Base-by-base conservation (phyloP, 331 rosid genomes). In the Telfairia occidentalis region DNA sequence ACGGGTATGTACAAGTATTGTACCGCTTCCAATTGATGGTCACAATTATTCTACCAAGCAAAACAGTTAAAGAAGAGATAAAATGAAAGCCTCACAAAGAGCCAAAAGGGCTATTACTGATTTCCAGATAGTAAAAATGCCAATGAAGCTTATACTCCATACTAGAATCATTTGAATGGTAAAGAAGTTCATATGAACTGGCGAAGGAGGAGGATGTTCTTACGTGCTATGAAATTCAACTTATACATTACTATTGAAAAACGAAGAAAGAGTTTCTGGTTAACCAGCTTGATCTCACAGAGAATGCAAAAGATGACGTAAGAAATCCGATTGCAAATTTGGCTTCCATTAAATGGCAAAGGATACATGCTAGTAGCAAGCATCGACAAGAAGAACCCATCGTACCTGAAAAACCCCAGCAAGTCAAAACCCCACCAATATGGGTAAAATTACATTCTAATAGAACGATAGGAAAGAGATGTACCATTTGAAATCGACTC, bases 311-410 rank as follows among this genome's bases (percentile, higher is more conserved):
- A 59, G 42, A 59, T 12, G 11, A 16, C 42, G 5, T 5, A 29
- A 29, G 67, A 29, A 59, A 59, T 13, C n/a, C 70, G 0, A 61
- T 18, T 16, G 18, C 48, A 8, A 3, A n/a, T 52, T 63, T 57
- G 18, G 12, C 24, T 43, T 42, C 40, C 55, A 69, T 0, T 45
- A 16, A 7, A 43, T 24, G 6, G 24, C n/a, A 71, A 89, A 86
- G 96, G 97, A 92, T 92, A 92, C 97, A 88, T 86, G 64, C 95
- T 90, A 28, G 92, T 88, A 38, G 92, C 96, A 71, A 92, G 95
- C 95, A 92, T 90, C 9, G 92, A 87, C 85, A 92, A 79, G 90
- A 92, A 92, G 84, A 90, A 92, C 38, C 97, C 97, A 71, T 92
- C 96, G 78, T 88, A 92, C 97, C 97, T 92, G 87, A 74, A 78